phyloP scores from a whole-genome alignment of 2,329 filamentous ascomycete species.

The Spiromastix sp. region DNA sequence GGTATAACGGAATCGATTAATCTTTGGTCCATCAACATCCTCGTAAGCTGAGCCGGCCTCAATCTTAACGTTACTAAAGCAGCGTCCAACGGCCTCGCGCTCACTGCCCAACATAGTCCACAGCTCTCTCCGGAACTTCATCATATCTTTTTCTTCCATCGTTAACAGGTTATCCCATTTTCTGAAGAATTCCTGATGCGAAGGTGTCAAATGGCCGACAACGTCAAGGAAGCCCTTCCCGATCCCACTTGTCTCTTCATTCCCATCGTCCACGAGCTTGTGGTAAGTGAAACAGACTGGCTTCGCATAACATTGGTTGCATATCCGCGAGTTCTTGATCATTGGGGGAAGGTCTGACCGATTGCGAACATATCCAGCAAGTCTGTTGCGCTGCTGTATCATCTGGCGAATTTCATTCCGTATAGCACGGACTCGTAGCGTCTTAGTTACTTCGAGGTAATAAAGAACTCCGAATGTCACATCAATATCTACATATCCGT shows the following conservation, averaged over 20 bases:
- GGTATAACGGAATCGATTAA: slow-evolving; percentile 82
- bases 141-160: slow-evolving; percentile 84
- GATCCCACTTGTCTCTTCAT: slow-evolving; percentile 70
- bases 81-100: slow-evolving; percentile 77
- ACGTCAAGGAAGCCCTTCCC: slow-evolving; percentile 72
- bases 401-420: slow-evolving; percentile 86
- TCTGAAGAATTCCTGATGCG: slow-evolving; percentile 73
- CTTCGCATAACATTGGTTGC: slow-evolving; percentile 82
- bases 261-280: slow-evolving; percentile 74
- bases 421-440: slow-evolving; percentile 72
- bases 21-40: slow-evolving; percentile 61
- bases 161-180: slow-evolving; percentile 93
- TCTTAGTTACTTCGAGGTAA: slow-evolving; percentile 86
- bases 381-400: slow-evolving; percentile 88
- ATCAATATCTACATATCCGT: slow-evolving; percentile 55
- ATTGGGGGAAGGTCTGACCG: slow-evolving; percentile 76
- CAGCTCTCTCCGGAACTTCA: slow-evolving; percentile 77
- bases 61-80: slow-evolving; percentile 80
- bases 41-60: slow-evolving; percentile 65
- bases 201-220: slow-evolving; percentile 63
- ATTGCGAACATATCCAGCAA: slow-evolving; percentile 76
- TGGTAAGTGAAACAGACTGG: slow-evolving; percentile 88
- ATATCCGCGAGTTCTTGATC: slow-evolving; percentile 71
- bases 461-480: slow-evolving; percentile 86
- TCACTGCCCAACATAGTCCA: slow-evolving; percentile 93